Percentiles rank a stretch among this genome's conserved stretches.
These are phyloP conservation scores for Carpinus fangiana DNA, from an alignment of 306 rosid genomes.

Conservation along the genomic window DNA sequence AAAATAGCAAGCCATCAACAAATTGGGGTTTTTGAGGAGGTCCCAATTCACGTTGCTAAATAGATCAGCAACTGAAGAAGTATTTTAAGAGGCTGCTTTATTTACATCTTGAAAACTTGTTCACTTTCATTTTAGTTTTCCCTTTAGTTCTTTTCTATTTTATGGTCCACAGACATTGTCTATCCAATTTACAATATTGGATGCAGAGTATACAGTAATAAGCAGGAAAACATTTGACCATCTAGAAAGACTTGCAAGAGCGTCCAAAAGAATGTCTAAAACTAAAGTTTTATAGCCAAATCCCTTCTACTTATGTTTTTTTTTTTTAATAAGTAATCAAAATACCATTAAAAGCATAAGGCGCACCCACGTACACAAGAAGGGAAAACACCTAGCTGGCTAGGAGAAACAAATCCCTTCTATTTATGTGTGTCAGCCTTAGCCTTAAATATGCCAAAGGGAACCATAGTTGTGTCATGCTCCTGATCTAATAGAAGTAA, in stretches of 20 bases:
- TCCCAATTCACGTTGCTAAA: not conserved
- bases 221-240: not conserved
- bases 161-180: not conserved
- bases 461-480: not conserved
- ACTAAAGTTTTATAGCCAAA: not conserved
- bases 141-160: not conserved
- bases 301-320: not conserved
- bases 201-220: not conserved
- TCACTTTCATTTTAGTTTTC: not conserved
- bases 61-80: not conserved
- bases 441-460: not conserved
- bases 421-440: not conserved
- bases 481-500: not conserved
- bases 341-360: no score
- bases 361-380: no score
- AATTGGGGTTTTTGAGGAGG: not conserved
- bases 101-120: not conserved
- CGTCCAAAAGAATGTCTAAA: not conserved
- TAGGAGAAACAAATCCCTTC: not conserved
- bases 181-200: not conserved
- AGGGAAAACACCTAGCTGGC: no score
- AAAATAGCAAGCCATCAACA: not conserved
- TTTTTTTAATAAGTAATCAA: no score
- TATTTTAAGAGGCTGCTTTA: not conserved
- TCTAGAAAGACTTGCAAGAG: not conserved